Conservation (phyloP, 2,329 filamentous ascomycete genomes). For the Ascochyta rabiei region DNA sequence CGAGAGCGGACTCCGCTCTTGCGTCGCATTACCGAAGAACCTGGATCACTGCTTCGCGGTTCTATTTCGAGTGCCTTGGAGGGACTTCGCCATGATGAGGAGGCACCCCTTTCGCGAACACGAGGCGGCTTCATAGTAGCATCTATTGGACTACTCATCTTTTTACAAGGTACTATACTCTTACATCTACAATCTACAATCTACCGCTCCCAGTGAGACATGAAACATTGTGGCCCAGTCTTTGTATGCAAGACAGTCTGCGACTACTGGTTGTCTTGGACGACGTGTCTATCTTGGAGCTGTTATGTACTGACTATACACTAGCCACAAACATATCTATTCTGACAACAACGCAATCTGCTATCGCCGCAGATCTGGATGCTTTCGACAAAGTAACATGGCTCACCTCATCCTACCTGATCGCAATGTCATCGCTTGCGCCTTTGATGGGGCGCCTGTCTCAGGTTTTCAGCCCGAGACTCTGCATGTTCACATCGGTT, state of each 20-base stretch:
- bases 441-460: conserved; percentile 75
- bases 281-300: neutral
- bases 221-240: neutral
- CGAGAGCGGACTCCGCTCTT: conserved; percentile 15
- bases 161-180: conserved; percentile 60
- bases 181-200: neutral
- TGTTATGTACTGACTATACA: conserved; percentile 25
- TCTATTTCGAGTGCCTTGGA: conserved; percentile 29
- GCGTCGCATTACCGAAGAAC: conserved; percentile 28
- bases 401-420: conserved; percentile 79
- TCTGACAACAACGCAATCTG: conserved; percentile 79
- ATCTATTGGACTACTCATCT: conserved; percentile 64
- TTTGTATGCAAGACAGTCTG: neutral
- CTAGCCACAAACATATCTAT: conserved; percentile 74
- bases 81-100: conserved; percentile 26
- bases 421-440: conserved; percentile 60
- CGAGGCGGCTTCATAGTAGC: conserved; percentile 53
- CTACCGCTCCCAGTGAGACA: neutral
- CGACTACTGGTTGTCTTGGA: conserved; percentile 41
- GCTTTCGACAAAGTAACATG: conserved; percentile 76
- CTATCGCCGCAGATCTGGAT: conserved; percentile 75
- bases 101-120: conserved; percentile 30
- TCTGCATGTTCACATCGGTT: conserved; percentile 68
- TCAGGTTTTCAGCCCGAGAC: conserved; percentile 73
- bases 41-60: conserved; percentile 35